Evolutionary conservation across 495 filamentous ascomycete species (phyloP), one percentile per base, ranked within the genome.

Genomic region (Xylaria nigripes): DNA sequence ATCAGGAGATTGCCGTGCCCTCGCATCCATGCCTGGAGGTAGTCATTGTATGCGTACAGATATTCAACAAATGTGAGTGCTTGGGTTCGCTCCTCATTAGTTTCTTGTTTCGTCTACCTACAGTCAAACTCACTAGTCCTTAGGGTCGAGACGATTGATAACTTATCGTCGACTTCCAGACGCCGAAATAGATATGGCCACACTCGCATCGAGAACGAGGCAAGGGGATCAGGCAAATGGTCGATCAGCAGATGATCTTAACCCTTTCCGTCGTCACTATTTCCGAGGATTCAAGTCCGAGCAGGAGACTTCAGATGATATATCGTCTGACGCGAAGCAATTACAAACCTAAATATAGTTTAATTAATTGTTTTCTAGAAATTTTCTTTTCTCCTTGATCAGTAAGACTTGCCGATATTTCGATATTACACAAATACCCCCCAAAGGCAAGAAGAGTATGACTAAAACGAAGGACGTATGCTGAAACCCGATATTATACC

Each of bases 141-240:
- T 47, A 90, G 86, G 90, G 92, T 88, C 89, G 34, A 82, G 92
- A 48, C 79, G 86, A 46, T 74, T 97, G 22, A 84, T 97, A 45
- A 94, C 88, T 0, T 97, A 97, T 65, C 75, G 82, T 13, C 80
- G 89, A 48, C 72, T 87, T 23, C 78, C 82, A 3, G 83, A 86
- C 54, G 71, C 73, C 4, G 72, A 86, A 38, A 68, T 86, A 18
- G 68, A 74, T 42, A 51, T 59, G 32, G 57, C 61, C 67, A 74
- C 60, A 61, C 69, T 68, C 58, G 59, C 66, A 66, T 56, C 66
- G 57, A 60, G 42, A 19, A 51, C 50, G 61, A 67, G 48, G 67
- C 69, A 55, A 61, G 64, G 51, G 73, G 77, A 59, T 55, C 62
- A 48, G 66, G 62, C 52, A 66, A 75, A 45, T 34, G 73, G 70